phyloP scores from a whole-genome alignment of 208 protist species.

The Leishmania guyanensis region DNA sequence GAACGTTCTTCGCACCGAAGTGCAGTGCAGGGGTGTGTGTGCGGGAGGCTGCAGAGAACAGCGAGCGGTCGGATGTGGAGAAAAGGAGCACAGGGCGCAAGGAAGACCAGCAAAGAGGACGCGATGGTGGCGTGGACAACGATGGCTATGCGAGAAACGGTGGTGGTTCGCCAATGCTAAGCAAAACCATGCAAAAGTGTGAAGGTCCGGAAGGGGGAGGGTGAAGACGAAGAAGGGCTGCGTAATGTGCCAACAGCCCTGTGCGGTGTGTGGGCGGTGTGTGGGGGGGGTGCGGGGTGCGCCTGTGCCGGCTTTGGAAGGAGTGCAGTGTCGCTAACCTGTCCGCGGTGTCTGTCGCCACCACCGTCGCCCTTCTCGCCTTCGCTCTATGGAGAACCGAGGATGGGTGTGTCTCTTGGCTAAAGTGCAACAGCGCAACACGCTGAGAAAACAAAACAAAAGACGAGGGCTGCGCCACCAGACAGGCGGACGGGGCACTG shows the following conservation, averaged over 20 bases:
- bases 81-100: neutral
- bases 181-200: neutral
- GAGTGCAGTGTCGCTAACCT: neutral
- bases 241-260: neutral
- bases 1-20: neutral
- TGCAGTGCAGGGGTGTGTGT: neutral
- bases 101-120: neutral
- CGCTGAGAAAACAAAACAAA: neutral
- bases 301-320: neutral
- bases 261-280: no score
- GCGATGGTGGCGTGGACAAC: neutral
- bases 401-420: neutral
- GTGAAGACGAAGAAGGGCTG: neutral
- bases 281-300: neutral
- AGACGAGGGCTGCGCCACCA: neutral
- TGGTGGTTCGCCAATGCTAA: no score
- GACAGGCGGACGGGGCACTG: neutral
- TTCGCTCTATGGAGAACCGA: neutral
- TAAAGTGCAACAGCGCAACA: neutral
- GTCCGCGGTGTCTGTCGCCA: neutral
- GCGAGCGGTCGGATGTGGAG: neutral
- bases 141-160: neutral
- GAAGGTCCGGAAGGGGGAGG: neutral
- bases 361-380: neutral
- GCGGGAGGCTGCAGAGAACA: neutral